Evolutionary conservation across 1,139 yeast genomes (phyloP), one percentile per base, ranked within the genome.

Genomic region (Pneumocystis murina): DNA sequence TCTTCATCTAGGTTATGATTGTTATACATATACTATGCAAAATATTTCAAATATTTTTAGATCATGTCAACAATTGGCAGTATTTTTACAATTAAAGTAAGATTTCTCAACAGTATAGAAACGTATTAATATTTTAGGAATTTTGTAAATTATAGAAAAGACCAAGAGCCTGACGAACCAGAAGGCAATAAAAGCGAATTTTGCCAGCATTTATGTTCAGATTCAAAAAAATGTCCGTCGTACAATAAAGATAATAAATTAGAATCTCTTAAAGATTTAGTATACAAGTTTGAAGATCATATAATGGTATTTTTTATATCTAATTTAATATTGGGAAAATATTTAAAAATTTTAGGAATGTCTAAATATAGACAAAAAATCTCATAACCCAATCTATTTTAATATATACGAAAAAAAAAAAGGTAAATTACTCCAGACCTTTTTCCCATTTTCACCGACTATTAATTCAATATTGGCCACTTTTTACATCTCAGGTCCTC

Each of bases 401-500:
- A 20, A 24, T 14, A 12, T 20, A 3, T 3, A 48, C 17, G 5
- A 30, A 35, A 10, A n/a, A 7, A 41, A 43, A 40, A 38, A 24
- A 17, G 3, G 8, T 14, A 57, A 17, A 24, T 24, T 48, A 48
- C 28, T 48, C 20, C 71, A 75, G 8, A 72, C 72, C 43, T 68
- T 82, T 28, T 82, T 82, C 71, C 82, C 83, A 3, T 80, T 80
- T 68, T 82, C 80, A 4, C 82, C 85, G 2, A 80, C 80, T 2
- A 77, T 78, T 62, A 85, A 85, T 70, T 80, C 88, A 0, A 61
- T 85, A 10, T 70, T 84, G 58, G 88, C 89, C 1, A 83, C 87
- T 0, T 72, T 83, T 0, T 79, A 82, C 68, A 80, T 84, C 59
- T 82, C 86, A 6, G 81, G 85, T 0, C 80, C 85, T 6, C 87